These are phyloP conservation scores for Amaranthus hypochondriacus DNA, from an alignment of 148 eudicot genomes.

Conservation along the genomic window DNA sequence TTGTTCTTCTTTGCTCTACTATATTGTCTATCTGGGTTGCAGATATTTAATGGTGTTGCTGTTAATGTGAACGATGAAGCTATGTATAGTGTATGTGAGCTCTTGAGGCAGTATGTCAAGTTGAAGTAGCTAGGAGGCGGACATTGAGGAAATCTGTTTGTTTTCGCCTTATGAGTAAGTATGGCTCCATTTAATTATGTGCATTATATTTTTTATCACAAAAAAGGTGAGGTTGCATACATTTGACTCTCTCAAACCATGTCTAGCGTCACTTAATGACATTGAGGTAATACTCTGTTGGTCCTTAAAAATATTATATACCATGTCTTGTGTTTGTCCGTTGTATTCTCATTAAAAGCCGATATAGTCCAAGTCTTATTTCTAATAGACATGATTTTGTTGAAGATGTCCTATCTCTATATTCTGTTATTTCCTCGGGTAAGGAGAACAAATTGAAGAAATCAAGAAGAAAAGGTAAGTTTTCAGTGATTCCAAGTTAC, in stretches of 20 bases:
- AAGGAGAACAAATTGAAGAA: too few species aligned
- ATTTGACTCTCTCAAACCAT: too few species aligned
- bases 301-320: background rate
- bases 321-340: background rate
- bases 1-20: conserved; percentile 60
- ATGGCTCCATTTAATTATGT: background rate
- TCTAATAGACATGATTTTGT: background rate
- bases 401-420: background rate
- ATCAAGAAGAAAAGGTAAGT: too few species aligned
- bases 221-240: too few species aligned
- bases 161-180: conserved; percentile 72
- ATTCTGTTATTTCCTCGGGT: background rate
- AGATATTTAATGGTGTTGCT: conserved; percentile 25
- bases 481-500: too few species aligned
- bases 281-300: too few species aligned
- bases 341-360: background rate
- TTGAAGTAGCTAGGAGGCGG: conserved; percentile 44
- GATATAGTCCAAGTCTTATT: background rate
- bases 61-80: conserved; percentile 45
- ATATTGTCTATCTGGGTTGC: conserved; percentile 41
- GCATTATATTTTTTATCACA: too few species aligned
- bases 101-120: conserved; percentile 72
- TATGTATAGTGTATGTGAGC: conserved; percentile 56
- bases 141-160: conserved; percentile 82
- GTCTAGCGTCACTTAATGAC: too few species aligned